Evolutionary conservation across 2,329 filamentous ascomycete genomes (phyloP), one percentile per base, ranked within the genome.

Genomic region (Diaporthe sp.): DNA sequence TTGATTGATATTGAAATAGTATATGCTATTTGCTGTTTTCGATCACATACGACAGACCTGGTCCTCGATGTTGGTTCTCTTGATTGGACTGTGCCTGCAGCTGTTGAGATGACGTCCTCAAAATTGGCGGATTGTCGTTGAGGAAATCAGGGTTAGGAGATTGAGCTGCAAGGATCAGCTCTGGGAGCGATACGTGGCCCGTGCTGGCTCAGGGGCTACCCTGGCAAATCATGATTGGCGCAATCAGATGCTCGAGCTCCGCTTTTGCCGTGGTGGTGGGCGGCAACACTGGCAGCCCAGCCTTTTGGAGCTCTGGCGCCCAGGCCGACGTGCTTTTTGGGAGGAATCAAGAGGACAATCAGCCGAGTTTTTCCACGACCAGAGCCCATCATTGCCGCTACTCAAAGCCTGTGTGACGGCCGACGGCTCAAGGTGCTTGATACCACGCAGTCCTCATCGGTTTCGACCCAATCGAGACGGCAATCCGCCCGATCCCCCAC

Each of bases 191-290:
- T 67, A 54, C 30, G 64, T 68, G 64, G 64, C 64, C 64, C 64
- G 64, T 68, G 64, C 64, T 68, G 64, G 33, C 64, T 68, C 64
- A 68, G 64, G 64, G 64, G 64, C 64, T 40, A 68, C n/a, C 64
- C 64, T 54, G 64, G 64, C 64, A 68, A 28, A 68, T 68, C 33
- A 28, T 68, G 64, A 68, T 68, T 68, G 64, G 64, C 64, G 33
- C 64, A 68, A n/a, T n/a, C 33, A 54, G n/a, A 47, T 40, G 9
- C 9, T 54, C 47, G 47, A 68, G 64, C 64, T 68, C 64, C 64
- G 64, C 64, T 68, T 68, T 68, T 68, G 64, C 64, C 64, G 64
- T 68, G 30, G 47, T 68, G 47, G 64, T n/a, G 30, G 64, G 64
- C 64, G 64, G 64, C 64, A 68, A 68, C 9, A 68, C 28, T n/a